Conservation (phyloP, 225 moss, liverwort and hornwort genomes). For the Ulota crispa region DNA sequence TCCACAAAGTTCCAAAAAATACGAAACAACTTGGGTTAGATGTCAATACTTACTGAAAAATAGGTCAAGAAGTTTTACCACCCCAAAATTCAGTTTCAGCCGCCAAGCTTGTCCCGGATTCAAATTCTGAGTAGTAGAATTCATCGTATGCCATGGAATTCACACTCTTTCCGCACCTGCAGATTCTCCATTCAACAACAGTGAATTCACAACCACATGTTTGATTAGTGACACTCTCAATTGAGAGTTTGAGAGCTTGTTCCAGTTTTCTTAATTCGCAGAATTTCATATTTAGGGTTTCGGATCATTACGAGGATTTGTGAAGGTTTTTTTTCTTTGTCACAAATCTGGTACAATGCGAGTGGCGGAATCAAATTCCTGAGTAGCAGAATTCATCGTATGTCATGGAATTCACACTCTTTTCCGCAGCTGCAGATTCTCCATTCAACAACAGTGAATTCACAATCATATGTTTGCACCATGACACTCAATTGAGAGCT, state of each 20-base stretch:
- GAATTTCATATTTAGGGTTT: not conserved
- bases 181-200: not conserved
- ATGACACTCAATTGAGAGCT: not conserved
- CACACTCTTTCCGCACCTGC: not conserved
- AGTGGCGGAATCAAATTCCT: slow-evolving; percentile 18
- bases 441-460: not conserved
- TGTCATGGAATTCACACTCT: not conserved
- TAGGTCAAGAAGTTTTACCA: too few species aligned
- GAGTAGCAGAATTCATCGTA: not conserved
- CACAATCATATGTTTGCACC: not conserved
- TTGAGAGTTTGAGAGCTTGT: not conserved
- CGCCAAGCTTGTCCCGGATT: not conserved
- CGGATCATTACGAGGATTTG: not conserved
- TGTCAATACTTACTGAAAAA: too few species aligned
- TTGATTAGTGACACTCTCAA: too few species aligned
- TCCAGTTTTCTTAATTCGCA: not conserved
- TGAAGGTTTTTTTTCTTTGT: not conserved
- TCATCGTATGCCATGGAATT: not conserved
- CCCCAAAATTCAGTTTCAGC: too few species aligned
- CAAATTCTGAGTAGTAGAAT: not conserved
- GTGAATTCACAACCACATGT: too few species aligned
- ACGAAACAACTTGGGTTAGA: too few species aligned
- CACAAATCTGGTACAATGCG: slow-evolving; percentile 29
- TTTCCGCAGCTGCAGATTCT: not conserved
- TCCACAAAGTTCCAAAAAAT: too few species aligned